Base-by-base conservation (phyloP, 257 asterid species). In the Solanum sejunctum region DNA sequence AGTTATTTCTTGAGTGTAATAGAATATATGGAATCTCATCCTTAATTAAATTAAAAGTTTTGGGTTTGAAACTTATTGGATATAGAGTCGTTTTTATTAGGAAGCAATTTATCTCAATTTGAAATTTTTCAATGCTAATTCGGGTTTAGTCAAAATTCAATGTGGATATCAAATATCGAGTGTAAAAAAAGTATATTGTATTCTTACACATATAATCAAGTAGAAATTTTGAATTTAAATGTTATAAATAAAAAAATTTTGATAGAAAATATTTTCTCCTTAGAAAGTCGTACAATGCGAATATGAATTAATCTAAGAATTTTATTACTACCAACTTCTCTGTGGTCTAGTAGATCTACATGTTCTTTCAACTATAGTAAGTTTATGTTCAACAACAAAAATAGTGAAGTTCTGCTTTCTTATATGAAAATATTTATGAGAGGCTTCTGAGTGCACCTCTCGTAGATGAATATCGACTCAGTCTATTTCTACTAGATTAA, bases 121-220 rank as follows among this genome's bases (percentile, higher is more conserved):
- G 4, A 10, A 0, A 10, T 4, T 61, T 21, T 61, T 12, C 1
- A 0, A 21, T 0, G 36, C 36, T 3, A n/a, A 10, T n/a, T 4
- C 5, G 23, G 0, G 10, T 21, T 9, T n/a, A 60, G 7, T 60
- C 26, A 10, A 12, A 9, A 5, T 12, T 23, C 26, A 10, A 60
- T 21, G 8, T 0, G 1, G 4, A 10, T n/a, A 21, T n/a, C 8
- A 0, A 5, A 60, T 6, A 60, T 2, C 8, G 8, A 0, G 6
- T 1, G 7, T 5, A 54, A 54, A 54, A 15, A 16, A 5, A 16
- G 1, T 56, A 15, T 26, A 28, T 64, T 20, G 2, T 26, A 64
- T 26, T 10, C 20, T 1, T 2, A 13, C 4, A 1, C 72, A 26
- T 13, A 1, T 2, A 10, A 61, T 63, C 16, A 23, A 54, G 17